phyloP scores from a whole-genome alignment of 2,329 filamentous ascomycete genomes.

The Epicoccum nigrum region DNA sequence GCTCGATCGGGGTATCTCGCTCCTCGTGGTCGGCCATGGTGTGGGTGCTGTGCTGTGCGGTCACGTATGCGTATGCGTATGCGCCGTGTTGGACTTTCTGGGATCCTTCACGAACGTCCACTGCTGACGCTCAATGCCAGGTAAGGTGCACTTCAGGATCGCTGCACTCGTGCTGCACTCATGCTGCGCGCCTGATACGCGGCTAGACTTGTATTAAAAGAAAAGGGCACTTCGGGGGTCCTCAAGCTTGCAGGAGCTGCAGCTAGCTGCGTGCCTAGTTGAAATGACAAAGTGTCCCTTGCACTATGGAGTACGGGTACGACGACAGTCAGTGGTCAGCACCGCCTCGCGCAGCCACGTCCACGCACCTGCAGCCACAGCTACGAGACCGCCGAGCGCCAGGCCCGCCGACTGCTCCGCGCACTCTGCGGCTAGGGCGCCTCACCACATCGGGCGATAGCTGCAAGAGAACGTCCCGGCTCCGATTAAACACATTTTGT shows the following conservation, averaged over 20 bases:
- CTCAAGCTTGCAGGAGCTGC: neutral
- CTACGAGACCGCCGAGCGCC: slow-evolving; percentile 22
- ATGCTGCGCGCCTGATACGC: neutral
- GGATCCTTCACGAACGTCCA: slow-evolving; percentile 18
- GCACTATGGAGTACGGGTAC: neutral
- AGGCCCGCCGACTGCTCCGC: neutral
- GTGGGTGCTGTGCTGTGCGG: slow-evolving; percentile 19
- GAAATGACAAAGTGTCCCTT: slow-evolving; percentile 15
- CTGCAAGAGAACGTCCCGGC: slow-evolving; percentile 4
- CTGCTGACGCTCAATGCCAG: neutral
- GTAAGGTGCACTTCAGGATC: neutral
- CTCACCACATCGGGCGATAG: slow-evolving; percentile 23
- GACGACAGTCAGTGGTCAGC: neutral
- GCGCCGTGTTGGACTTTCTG: slow-evolving; percentile 18
- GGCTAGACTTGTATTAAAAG: neutral
- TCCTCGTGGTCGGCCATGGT: slow-evolving; percentile 45
- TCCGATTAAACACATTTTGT: slow-evolving; percentile 38
- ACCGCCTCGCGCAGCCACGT: neutral
- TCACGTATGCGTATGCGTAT: neutral
- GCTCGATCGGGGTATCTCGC: neutral
- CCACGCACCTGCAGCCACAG: slow-evolving; percentile 10
- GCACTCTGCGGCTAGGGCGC: slow-evolving; percentile 1
- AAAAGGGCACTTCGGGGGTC: neutral
- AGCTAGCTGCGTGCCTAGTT: too few relatives aligned
- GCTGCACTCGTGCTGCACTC: neutral